Conservation (phyloP, 169 alveolate genomes). For the Plasmodium gallinaceum region DNA sequence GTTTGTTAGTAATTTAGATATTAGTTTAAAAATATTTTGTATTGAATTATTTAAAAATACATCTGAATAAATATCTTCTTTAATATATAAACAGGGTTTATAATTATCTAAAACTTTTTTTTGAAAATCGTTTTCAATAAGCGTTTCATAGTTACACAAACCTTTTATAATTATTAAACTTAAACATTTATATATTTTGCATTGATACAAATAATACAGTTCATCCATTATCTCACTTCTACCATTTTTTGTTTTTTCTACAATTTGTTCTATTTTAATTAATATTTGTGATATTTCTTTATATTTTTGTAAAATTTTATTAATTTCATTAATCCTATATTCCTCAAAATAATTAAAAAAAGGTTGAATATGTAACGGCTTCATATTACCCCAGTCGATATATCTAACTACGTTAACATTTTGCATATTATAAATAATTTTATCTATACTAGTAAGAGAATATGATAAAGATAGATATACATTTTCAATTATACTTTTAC, state of each 20-base stretch:
- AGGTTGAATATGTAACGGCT: conserved; percentile 72
- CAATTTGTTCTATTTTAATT: conserved; percentile 75
- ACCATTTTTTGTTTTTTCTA: conserved; percentile 73
- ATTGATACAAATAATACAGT: conserved; percentile 60
- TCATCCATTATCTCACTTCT: conserved; percentile 76
- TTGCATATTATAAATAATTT: conserved; percentile 70
- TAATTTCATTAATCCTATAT: conserved; percentile 54
- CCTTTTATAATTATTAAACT: conserved; percentile 71
- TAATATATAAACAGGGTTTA: conserved; percentile 68
- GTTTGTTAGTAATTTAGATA: conserved; percentile 69
- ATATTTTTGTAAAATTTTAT: conserved; percentile 41
- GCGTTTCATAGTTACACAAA: conserved; percentile 61
- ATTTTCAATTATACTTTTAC: conserved; percentile 59
- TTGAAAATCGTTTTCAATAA: conserved; percentile 69
- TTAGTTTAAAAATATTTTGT: conserved; percentile 67
- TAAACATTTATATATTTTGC: conserved; percentile 72
- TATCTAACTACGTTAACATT: conserved; percentile 57
- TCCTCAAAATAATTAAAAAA: conserved; percentile 73
- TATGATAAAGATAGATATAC: conserved; percentile 53
- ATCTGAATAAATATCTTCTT: conserved; percentile 75
- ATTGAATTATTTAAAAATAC: conserved; percentile 72
- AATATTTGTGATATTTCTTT: conserved; percentile 73
- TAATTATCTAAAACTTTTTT: conserved; percentile 41
- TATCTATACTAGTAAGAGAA: conserved; percentile 65
- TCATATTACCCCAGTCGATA: conserved; percentile 60